Conservation (phyloP, 1,284 basidiomycete species). For the Sanghuangporus baumii region DNA sequence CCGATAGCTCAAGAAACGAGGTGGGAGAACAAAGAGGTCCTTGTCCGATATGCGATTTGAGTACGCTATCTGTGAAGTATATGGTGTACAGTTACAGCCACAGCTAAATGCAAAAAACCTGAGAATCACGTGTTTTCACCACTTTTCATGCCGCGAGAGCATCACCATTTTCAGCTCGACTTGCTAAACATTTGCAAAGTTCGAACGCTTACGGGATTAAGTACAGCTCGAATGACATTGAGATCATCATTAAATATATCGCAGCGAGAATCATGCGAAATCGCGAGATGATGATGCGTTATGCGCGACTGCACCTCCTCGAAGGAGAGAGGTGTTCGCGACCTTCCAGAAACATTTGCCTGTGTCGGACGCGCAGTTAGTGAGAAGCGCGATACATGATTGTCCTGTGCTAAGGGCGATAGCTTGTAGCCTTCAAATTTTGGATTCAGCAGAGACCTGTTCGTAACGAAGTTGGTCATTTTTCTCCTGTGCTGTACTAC, state of each 20-base stretch:
- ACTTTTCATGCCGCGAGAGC: too few species aligned
- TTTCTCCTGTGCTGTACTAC: neutral
- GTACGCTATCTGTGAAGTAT: conserved; percentile 73
- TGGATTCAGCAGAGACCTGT: conserved; percentile 59
- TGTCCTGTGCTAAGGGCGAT: conserved; percentile 49
- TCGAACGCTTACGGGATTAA: conserved; percentile 46
- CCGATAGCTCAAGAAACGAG: conserved; percentile 64
- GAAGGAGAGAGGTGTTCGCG: conserved; percentile 53
- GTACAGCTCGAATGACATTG: conserved; percentile 54
- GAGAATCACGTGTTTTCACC: too few species aligned
- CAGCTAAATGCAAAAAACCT: too few species aligned
- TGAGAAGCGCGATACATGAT: conserved; percentile 43
- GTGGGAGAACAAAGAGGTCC: conserved; percentile 63
- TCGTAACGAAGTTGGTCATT: conserved; percentile 30
- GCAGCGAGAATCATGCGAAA: conserved; percentile 43
- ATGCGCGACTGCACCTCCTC: conserved; percentile 82
- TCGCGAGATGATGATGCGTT: conserved; percentile 75
- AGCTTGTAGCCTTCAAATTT: conserved; percentile 85
- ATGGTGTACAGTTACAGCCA: too few species aligned
- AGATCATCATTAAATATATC: conserved; percentile 70
- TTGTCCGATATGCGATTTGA: conserved; percentile 47
- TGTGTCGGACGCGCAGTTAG: conserved; percentile 54
- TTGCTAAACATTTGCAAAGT: neutral
- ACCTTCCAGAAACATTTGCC: conserved; percentile 52
- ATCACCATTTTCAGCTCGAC: conserved; percentile 20